Conservation (phyloP, 1,139 yeast genomes). For the Eremothecium sinecaudum region DNA sequence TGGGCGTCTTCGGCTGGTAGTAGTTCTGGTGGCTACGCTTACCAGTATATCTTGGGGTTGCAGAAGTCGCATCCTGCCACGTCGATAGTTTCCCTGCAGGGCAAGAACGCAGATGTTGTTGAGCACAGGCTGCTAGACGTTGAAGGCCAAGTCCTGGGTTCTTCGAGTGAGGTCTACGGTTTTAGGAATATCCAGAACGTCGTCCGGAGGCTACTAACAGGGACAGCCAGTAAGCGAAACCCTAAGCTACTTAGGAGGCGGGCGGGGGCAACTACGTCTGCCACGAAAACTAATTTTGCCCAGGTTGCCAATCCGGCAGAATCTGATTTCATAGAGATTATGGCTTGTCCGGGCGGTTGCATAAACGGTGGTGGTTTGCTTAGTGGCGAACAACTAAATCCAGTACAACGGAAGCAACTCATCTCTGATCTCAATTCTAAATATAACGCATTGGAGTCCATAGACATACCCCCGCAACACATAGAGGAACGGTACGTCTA, state of each 20-base stretch:
- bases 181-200: conserved; percentile 89
- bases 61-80: conserved; percentile 26
- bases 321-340: conserved; percentile 82
- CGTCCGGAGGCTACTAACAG: conserved; percentile 60
- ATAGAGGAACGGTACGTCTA: conserved; percentile 1
- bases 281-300: neutral
- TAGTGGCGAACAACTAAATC: conserved; percentile 13
- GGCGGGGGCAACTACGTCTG: conserved; percentile 5
- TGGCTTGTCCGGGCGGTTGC: conserved; percentile 99
- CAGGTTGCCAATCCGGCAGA: conserved; percentile 43
- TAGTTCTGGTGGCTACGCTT: conserved; percentile 85
- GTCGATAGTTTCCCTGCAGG: conserved; percentile 33
- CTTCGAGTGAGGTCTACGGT: conserved; percentile 78
- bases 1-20: conserved; percentile 76
- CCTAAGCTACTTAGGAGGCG: conserved; percentile 14
- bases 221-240: conserved; percentile 15
- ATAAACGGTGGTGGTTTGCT: conserved; percentile 92
- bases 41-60: conserved; percentile 42
- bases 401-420: conserved; percentile 12
- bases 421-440: conserved; percentile 12
- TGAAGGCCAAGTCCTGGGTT: conserved; percentile 38
- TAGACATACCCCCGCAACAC: neutral
- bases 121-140: conserved; percentile 50
- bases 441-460: conserved; percentile 7
- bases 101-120: conserved; percentile 67